These are phyloP conservation scores for Globisporangium orthogonon DNA, from an alignment of 352 stramenopile species.

Conservation along the genomic window DNA sequence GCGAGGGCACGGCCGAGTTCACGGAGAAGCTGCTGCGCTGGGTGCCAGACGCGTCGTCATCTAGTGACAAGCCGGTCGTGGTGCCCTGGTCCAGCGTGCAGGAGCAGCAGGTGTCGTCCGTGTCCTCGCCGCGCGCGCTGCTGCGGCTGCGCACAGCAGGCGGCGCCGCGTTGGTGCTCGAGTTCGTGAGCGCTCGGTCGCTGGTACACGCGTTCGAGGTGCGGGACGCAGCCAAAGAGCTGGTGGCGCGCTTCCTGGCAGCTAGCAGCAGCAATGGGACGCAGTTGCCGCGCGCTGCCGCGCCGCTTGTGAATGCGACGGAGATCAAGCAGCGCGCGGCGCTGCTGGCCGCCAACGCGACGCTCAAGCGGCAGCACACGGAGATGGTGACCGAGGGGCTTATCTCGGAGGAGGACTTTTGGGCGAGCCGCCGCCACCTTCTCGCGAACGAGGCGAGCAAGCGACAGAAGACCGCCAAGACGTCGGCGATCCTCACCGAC, in stretches of 20 bases:
- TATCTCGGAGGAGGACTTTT: conserved; percentile 85
- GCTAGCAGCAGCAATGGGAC: conserved; percentile 24
- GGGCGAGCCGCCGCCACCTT: conserved; percentile 74
- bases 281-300: conserved; percentile 7
- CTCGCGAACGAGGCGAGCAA: conserved; percentile 82
- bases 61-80: conserved; percentile 29
- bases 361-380: conserved; percentile 79
- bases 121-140: conserved; percentile 70
- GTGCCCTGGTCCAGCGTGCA: conserved; percentile 65
- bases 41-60: conserved; percentile 26
- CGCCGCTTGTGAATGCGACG: conserved; percentile 53
- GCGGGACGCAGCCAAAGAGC: conserved; percentile 63
- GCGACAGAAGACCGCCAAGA: conserved; percentile 80
- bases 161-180: conserved; percentile 50
- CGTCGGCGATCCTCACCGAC: conserved; percentile 79
- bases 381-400: conserved; percentile 86
- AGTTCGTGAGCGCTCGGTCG: conserved; percentile 45
- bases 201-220: conserved; percentile 64
- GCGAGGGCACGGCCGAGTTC: conserved; percentile 58
- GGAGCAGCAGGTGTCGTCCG: conserved; percentile 79
- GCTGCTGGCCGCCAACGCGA: conserved; percentile 61
- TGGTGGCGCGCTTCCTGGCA: conserved; percentile 49
- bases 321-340: conserved; percentile 84
- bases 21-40: conserved; percentile 50
- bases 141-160: conserved; percentile 68